Percentiles rank a stretch among this genome's conserved stretches.
Evolutionary conservation across 108 stramenopile genomes (phyloP).

Genomic region (Cyclotella choctawhatcheeana): DNA sequence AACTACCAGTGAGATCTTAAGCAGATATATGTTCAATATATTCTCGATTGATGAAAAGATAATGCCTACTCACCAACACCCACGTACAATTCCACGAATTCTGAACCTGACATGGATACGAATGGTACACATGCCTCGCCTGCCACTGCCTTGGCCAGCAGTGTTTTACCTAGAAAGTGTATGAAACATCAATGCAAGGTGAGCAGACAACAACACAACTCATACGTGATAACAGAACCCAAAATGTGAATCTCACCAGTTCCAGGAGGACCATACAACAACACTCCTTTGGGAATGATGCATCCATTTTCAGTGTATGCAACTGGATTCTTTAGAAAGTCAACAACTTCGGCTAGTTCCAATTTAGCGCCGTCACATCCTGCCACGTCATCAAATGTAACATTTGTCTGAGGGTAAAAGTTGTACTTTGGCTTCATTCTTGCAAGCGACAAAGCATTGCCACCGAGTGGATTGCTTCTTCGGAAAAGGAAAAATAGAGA

Average conservation of each 20-base stretch:
- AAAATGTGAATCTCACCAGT: constrained; percentile 83
- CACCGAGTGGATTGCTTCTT: constrained; percentile 2
- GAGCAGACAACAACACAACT: background rate
- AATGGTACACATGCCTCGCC: constrained; percentile 98
- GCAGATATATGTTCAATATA: too few species aligned
- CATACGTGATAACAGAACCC: too few species aligned
- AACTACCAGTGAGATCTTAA: too few species aligned
- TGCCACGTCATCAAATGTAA: constrained; percentile 96
- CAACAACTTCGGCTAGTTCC: constrained; percentile 96
- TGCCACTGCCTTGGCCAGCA: constrained; percentile 96
- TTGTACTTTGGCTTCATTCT: constrained; percentile 58
- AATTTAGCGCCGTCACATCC: constrained; percentile 96
- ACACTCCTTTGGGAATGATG: constrained; percentile 77
- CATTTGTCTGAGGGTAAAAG: constrained; percentile 79
- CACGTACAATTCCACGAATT: constrained; percentile 99
- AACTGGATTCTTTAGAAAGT: constrained; percentile 95
- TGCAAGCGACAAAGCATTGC: constrained; percentile 43
- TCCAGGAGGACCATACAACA: constrained; percentile 84
- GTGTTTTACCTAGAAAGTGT: constrained; percentile 61
- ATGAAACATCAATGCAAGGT: background rate
- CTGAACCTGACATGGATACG: constrained; percentile 92
- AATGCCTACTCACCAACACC: constrained; percentile 96
- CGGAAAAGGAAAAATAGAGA: constrained; percentile 92
- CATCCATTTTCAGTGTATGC: constrained; percentile 89
- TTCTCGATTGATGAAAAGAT: too few species aligned